A percentile compares a stretch with the other conserved stretches of the same genome.
These are phyloP conservation scores for Arthroderma sp. DNA, from an alignment of 2,329 filamentous ascomycete species.

Conservation along the genomic window DNA sequence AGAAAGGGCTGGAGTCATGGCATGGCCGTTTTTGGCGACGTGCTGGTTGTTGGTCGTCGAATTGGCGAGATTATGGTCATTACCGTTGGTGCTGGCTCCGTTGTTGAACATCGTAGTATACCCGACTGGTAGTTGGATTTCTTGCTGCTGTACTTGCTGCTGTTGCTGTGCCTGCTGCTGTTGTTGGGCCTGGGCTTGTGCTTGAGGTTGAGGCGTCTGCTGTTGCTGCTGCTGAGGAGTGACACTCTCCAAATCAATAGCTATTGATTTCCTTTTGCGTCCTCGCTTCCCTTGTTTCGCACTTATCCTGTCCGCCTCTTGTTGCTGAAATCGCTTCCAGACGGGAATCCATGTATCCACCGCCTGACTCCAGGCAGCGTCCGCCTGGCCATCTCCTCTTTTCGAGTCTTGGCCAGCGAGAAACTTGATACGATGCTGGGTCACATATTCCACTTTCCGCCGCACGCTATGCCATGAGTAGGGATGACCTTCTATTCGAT, in stretches of 20 bases:
- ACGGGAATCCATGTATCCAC: slow-evolving; percentile 30
- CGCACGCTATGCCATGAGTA: slow-evolving; percentile 33
- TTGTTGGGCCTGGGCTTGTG: neutral
- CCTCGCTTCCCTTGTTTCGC: slow-evolving; percentile 21
- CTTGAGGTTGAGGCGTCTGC: slow-evolving; percentile 1
- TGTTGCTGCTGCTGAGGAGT: slow-evolving; percentile 2
- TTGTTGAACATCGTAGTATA: slow-evolving; percentile 26
- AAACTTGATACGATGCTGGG: slow-evolving; percentile 29
- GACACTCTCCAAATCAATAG: neutral
- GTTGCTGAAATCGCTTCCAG: slow-evolving; percentile 27
- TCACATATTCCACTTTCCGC: slow-evolving; percentile 28
- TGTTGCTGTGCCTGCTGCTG: slow-evolving; percentile 5
- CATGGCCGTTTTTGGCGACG: neutral
- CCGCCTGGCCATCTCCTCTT: slow-evolving; percentile 20
- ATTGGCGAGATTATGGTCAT: slow-evolving; percentile 1
- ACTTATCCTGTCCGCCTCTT: slow-evolving; percentile 25
- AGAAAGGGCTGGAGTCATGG: slow-evolving; percentile 3
- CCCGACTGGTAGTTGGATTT: slow-evolving; percentile 23
- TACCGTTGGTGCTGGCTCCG: neutral
- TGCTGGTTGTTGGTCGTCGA: neutral
- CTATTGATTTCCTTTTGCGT: slow-evolving; percentile 16
- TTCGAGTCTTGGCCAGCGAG: slow-evolving; percentile 23
- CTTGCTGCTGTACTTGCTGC: slow-evolving; percentile 3
- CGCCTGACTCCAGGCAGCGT: slow-evolving; percentile 25
- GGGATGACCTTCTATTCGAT: slow-evolving; percentile 23